phyloP scores from a whole-genome alignment of 2,329 filamentous ascomycete species.

The Tolypocladium guangdongense region DNA sequence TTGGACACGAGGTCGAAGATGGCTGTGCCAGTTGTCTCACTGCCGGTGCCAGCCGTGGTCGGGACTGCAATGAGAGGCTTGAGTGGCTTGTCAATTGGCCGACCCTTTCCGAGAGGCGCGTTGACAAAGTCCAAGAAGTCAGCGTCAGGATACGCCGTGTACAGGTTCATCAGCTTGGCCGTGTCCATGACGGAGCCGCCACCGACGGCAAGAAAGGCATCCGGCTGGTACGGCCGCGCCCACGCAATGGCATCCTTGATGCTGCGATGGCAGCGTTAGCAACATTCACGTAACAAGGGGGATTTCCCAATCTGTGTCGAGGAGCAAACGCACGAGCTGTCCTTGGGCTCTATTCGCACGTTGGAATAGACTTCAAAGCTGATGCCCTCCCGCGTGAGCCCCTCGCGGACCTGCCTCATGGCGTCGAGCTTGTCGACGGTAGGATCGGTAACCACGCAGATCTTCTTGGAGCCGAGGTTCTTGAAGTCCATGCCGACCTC shows the following conservation, averaged over 20 bases:
- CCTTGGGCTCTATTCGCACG: slow-evolving; percentile 84
- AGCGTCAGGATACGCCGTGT: slow-evolving; percentile 80
- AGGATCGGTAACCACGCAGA: slow-evolving; percentile 83
- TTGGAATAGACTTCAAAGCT: slow-evolving; percentile 72
- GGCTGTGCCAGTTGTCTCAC: slow-evolving; percentile 92
- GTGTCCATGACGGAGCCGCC: slow-evolving; percentile 93
- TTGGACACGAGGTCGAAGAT: slow-evolving; percentile 92
- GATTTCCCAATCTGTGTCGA: neutral
- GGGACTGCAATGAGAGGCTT: slow-evolving; percentile 73
- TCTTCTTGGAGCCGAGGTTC: slow-evolving; percentile 78
- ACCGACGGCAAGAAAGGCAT: slow-evolving; percentile 87
- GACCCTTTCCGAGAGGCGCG: slow-evolving; percentile 77
- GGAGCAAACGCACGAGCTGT: slow-evolving; percentile 57
- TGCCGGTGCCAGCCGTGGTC: slow-evolving; percentile 76
- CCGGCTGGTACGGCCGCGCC: slow-evolving; percentile 67
- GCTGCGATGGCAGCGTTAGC: slow-evolving; percentile 27
- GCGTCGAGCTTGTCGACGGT: slow-evolving; percentile 75
- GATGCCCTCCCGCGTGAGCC: slow-evolving; percentile 66
- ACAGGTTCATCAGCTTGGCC: slow-evolving; percentile 97
- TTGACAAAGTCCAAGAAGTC: slow-evolving; percentile 98
- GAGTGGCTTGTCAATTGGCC: slow-evolving; percentile 60
- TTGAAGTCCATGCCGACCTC: slow-evolving; percentile 97
- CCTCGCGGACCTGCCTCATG: slow-evolving; percentile 82
- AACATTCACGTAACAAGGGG: neutral
- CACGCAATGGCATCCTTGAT: slow-evolving; percentile 85